Conservation (phyloP, 2,329 filamentous ascomycete species). For the Huntiella bhutanensis region DNA sequence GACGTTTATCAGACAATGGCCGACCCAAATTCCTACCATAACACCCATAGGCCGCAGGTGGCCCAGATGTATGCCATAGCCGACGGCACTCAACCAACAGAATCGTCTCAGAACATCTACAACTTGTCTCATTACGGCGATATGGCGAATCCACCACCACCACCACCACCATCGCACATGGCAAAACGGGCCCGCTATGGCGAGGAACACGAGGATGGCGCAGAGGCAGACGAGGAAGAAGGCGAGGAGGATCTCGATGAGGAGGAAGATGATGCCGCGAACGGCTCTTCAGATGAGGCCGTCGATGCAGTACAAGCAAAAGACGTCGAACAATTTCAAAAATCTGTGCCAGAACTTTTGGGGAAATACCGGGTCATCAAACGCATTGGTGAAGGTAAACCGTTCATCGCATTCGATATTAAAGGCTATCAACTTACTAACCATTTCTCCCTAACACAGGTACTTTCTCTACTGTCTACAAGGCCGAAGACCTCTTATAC, state of each 20-base stretch:
- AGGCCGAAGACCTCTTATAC: slow-evolving; percentile 83
- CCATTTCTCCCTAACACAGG: slow-evolving; percentile 32
- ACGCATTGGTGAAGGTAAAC: slow-evolving; percentile 79
- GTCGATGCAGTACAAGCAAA: slow-evolving; percentile 37
- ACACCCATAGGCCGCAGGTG: slow-evolving; percentile 1
- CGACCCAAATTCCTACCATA: no score
- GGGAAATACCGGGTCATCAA: slow-evolving; percentile 81
- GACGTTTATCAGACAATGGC: no score
- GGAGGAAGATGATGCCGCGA: slow-evolving; percentile 18
- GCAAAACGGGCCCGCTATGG: no score
- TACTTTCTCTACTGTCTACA: slow-evolving; percentile 97
- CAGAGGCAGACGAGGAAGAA: slow-evolving; percentile 19
- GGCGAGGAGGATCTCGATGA: slow-evolving; percentile 23
- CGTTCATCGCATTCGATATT: not conserved
- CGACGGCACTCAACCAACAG: slow-evolving; percentile 6
- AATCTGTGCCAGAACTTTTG: slow-evolving; percentile 66
- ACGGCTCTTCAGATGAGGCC: slow-evolving; percentile 21
- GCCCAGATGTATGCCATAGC: slow-evolving; percentile 10
- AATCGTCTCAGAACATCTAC: slow-evolving; percentile 4
- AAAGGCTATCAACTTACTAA: slow-evolving; percentile 10
- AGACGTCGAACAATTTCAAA: slow-evolving; percentile 73
- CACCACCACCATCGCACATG: not conserved
- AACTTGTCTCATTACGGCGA: not conserved
- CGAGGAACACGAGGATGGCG: not conserved
- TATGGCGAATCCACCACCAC: no score